These are phyloP conservation scores for Akanthomyces lecanii DNA, from an alignment of 2,329 filamentous ascomycete genomes.

Conservation along the genomic window DNA sequence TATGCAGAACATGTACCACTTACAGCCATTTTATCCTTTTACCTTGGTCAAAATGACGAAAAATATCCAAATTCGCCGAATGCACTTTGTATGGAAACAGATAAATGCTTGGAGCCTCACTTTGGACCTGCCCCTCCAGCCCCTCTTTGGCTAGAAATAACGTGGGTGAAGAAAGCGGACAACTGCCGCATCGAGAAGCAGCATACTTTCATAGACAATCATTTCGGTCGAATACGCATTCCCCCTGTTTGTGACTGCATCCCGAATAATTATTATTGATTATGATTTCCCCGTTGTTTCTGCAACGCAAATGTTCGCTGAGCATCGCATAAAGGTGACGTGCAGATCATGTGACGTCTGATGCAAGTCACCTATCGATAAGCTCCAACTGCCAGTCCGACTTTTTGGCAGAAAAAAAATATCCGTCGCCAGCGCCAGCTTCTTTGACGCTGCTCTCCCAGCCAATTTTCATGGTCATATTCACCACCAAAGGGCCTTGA, in stretches of 20 bases:
- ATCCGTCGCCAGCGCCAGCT: slow-evolving; percentile 1
- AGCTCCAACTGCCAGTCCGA: background rate
- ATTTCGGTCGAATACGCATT: background rate
- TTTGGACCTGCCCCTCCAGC: background rate
- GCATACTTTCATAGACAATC: background rate
- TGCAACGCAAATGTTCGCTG: background rate
- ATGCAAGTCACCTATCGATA: slow-evolving; percentile 10
- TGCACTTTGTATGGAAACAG: background rate
- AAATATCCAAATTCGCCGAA: background rate
- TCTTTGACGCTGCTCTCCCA: slow-evolving; percentile 1
- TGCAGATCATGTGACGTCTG: slow-evolving; percentile 5
- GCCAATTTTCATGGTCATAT: slow-evolving; percentile 1
- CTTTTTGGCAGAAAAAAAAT: slow-evolving; percentile 15
- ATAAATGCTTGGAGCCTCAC: background rate
- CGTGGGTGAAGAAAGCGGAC: background rate
- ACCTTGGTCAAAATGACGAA: background rate
- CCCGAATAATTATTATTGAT: no score
- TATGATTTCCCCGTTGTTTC: background rate
- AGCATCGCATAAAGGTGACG: background rate
- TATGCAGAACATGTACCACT: background rate
- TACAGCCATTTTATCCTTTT: slow-evolving; percentile 22
- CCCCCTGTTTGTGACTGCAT: no score
- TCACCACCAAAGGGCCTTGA: slow-evolving; percentile 1
- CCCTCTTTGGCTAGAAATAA: background rate
- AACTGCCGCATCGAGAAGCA: background rate